Base-by-base conservation (phyloP, 805 yeast genomes). In the Maudiozyma serrabonitensis region DNA sequence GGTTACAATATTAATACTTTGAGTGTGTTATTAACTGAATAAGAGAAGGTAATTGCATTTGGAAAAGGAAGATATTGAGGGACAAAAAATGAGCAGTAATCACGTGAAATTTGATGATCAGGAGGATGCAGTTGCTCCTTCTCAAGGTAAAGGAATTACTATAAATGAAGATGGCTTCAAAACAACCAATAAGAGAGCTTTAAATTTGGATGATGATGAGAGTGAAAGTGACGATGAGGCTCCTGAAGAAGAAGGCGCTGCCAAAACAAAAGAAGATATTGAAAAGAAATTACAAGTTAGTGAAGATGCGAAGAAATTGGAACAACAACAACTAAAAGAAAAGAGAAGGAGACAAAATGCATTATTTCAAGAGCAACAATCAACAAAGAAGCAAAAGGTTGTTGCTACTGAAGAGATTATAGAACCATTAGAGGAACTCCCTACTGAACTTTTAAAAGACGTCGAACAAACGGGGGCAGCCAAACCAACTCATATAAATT, bases 171-270 rank as follows among this genome's bases (percentile, higher is more conserved):
- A 6, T 13, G 32, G 19, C 21, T 8, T 4, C 8, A 16, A 23
- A 39, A 21, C 31, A 21, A 25, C 13, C 40, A 18, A 48, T 45
- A 43, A 48, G 47, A 21, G 52, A 48, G 28, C 28, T 13, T 12
- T n/a, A 2, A 25, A 26, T 41, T 15, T 41, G 21, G 25, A 12
- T 46, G 51, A 46, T 11, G 49, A 49, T 23, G 63, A 58, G 13
- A 57, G 62, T 43, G 65, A 60, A 19, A 67, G 58, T 44, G 73
- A 69, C 51, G 75, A 69, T 49, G 79, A 74, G 19, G 79, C 80
- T 0, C 81, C 81, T 47, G 79, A 75, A 50, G 80, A 76, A 54
- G 79, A 73, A 45, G 63, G 64, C 9, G 46, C 66, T 45, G 52
- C 65, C 41, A 39, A 60, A 32, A 69, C 68, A 25, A 56, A 57